Evolutionary conservation across 768 basidiomycete species (phyloP), one percentile per base, ranked within the genome.

Genomic region (Kwoniella sp.): DNA sequence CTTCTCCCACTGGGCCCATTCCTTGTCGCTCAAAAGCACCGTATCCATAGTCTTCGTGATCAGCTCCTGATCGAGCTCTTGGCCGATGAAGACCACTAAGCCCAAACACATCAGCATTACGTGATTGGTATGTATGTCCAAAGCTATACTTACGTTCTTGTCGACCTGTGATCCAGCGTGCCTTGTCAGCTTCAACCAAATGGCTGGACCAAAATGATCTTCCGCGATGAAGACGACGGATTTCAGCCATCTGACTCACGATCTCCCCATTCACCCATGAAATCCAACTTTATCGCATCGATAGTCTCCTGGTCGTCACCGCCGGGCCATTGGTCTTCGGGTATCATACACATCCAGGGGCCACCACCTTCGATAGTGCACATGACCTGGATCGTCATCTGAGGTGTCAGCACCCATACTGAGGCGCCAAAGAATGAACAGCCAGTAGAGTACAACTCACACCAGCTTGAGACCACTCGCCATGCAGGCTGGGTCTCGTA

Each of bases 381-480:
- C 77, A 79, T 78, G 40, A 68, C 61, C 61, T 63, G 40, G 8
- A n/a, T n/a, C n/a, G n/a, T n/a, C n/a, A n/a, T n/a, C n/a, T n/a
- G n/a, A n/a, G n/a, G n/a, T n/a, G n/a, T n/a, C n/a, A n/a, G n/a
- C n/a, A n/a, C n/a, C n/a, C n/a, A n/a, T n/a, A n/a, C n/a, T n/a
- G n/a, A n/a, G n/a, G n/a, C n/a, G n/a, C n/a, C n/a, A n/a, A n/a
- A n/a, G n/a, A n/a, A n/a, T n/a, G n/a, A n/a, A n/a, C n/a, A n/a
- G n/a, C n/a, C n/a, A n/a, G 33, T 33, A 33, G 33, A 33, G 33
- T 33, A 33, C 33, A 33, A 48, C 63, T 64, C 22, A 73, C 69
- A 22, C 77, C 79, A 0, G 79, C 77, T 55, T 81, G 79, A 1
- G 65, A 69, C 79, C 79, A 78, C 52, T 80, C 80, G 21, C 80